Evolutionary conservation across 2,329 filamentous ascomycete genomes (phyloP), one percentile per base, ranked within the genome.

Genomic region (Boeremia lycopersici): DNA sequence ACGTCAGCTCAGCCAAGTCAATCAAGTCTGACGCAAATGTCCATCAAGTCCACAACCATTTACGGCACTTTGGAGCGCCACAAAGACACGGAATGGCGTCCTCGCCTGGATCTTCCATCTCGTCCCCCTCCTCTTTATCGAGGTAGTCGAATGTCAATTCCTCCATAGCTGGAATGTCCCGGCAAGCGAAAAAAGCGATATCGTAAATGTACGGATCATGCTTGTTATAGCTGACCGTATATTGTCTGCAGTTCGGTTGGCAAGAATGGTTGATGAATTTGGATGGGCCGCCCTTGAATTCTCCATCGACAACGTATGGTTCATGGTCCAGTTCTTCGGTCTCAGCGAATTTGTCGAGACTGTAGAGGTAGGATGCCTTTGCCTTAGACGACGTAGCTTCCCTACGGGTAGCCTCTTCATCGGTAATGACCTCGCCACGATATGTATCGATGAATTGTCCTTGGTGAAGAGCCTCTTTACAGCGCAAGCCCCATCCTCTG

Each of bases 231-330:
- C 90, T 88, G 1, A 91, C 85, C 0, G 89, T 89, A 73, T 93
- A 93, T 56, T 92, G 90, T 12, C 88, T 81, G 67, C 91, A 82
- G 66, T 93, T 93, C 0, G 90, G 90, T 4, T 90, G 84, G 70
- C 90, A 93, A 2, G 85, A 89, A 71, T 95, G 90, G 65, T 95
- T 95, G 71, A 93, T 89, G 73, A 93, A 95, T 2, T 90, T 84
- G 0, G 89, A 90, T 0, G 89, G 89, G 0, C 89, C 89, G 0
- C 90, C 89, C 79, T 88, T 86, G 71, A 89, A 89, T 70, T 93
- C 87, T 10, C 91, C 91, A 48, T 84, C 82, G 0, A 84, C 77
- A 0, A 82, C 77, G 53, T 79, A 82, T 0, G 77, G 70, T 8
- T 72, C 60, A 0, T 69, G 60, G 0, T 71, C 57, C 52, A 89